These are phyloP conservation scores for Leucoagaricus sp. DNA, from an alignment of 1,284 basidiomycete species.

Conservation along the genomic window DNA sequence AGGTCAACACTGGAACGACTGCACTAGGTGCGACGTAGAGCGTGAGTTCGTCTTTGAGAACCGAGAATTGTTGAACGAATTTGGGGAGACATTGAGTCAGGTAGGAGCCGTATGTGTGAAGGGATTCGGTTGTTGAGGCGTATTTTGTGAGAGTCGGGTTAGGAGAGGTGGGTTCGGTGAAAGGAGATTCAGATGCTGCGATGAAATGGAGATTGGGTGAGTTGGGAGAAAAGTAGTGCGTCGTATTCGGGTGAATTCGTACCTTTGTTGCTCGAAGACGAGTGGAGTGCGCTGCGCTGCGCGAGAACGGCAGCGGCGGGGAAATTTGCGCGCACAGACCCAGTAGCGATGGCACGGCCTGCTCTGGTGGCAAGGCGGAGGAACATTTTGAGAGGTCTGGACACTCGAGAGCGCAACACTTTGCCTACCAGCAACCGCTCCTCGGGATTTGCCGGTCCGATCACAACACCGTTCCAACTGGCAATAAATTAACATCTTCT, in stretches of 20 bases:
- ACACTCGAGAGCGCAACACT: slow-evolving; percentile 14
- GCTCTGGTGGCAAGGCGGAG: slow-evolving; percentile 49
- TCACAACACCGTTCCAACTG: slow-evolving; percentile 1
- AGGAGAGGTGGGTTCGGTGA: slow-evolving; percentile 83
- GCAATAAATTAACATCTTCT: slow-evolving; percentile 1
- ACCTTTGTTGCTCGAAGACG: slow-evolving; percentile 55
- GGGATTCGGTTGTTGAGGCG: slow-evolving; percentile 67
- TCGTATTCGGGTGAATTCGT: slow-evolving; percentile 17
- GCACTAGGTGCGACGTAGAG: slow-evolving; percentile 86
- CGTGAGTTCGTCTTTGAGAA: slow-evolving; percentile 95
- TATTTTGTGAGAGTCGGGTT: slow-evolving; percentile 78
- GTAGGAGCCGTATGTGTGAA: slow-evolving; percentile 92
- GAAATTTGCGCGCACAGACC: slow-evolving; percentile 25
- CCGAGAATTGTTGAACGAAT: slow-evolving; percentile 97
- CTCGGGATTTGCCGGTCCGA: slow-evolving; percentile 40
- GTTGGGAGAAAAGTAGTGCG: slow-evolving; percentile 14
- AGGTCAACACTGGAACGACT: slow-evolving; percentile 86
- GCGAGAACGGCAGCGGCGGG: slow-evolving; percentile 15
- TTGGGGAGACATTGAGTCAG: slow-evolving; percentile 90
- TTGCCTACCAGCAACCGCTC: slow-evolving; percentile 12
- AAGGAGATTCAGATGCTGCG: slow-evolving; percentile 74
- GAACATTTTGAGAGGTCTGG: slow-evolving; percentile 42
- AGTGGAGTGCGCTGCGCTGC: slow-evolving; percentile 35
- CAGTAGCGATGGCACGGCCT: slow-evolving; percentile 38
- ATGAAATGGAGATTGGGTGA: slow-evolving; percentile 10